Evolutionary conservation across 306 rosid genomes (phyloP), one percentile per base, ranked within the genome.

Genomic region (Abrus pulchellus): DNA sequence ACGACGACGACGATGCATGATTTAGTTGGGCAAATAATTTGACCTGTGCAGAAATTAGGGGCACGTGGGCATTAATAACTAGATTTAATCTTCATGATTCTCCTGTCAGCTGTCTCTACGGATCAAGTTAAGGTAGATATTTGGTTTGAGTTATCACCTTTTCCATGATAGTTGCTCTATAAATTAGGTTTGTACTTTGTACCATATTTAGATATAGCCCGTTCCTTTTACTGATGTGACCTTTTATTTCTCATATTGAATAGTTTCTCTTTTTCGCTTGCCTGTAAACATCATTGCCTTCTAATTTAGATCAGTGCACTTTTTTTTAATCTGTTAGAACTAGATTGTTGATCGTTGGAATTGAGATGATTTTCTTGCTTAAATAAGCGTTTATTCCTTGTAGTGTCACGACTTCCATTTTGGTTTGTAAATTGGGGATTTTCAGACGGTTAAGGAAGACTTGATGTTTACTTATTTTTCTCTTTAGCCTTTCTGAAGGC

Each of bases 171-270:
- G 89, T 74, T 87, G 67, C 77, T 78, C 66, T 66, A 20, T 20
- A 86, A 80, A 28, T 59, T 83, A 89, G 89, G 88, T 80, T 79
- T 83, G 87, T 87, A 79, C 43, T 57, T 76, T 92, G 97, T 92
- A 90, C 93, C 93, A 90, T 92, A 90, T 80, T 20, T 86, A 77
- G 86, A 68, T 85, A 72, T 88, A 85, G 84, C 83, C 81, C 64
- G 65, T n/a, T 59, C 73, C 76, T 61, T 20, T 79, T 84, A 76
- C 80, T 79, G 77, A 81, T 38, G 88, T 74, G 82, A 83, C 77
- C 73, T 82, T 81, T 82, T 66, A 80, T 77, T 66, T 71, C 36
- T 54, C 81, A 32, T 63, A 60, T 79, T 67, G 48, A 54, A 62
- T 83, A 87, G 80, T 30, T 75, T 82, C 59, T 72, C 74, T 67